Base-by-base conservation (phyloP, 2,329 filamentous ascomycete species). In the Cladophialophora immunda region DNA sequence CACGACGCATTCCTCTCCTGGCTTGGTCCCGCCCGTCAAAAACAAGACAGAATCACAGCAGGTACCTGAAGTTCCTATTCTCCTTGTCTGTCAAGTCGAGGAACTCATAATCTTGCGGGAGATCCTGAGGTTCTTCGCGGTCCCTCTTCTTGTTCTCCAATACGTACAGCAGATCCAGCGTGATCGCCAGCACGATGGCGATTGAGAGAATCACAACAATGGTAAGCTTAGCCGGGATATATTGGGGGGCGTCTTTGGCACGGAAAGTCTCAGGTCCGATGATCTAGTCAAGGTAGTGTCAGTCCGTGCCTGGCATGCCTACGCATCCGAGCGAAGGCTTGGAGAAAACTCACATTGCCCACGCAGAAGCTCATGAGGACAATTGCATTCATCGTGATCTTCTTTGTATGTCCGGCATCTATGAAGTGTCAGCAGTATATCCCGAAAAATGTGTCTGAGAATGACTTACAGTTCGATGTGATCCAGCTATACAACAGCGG, bases 401-500 rank as follows among this genome's bases (percentile, higher is more conserved):
- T 84, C 75, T 84, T 85, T 1, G 81, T 81, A 63, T 84, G 81
- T 0, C 82, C 82, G 8, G 80, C 81, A 3, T 81, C 62, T 65
- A 45, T 13, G 2, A 29, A 8, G 4, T 8, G 32, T 36, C 22
- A 41, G 17, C 34, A 41, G n/a, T 6, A 22, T 29, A 25, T 25
- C 45, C 22, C 3, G 11, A 19, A 50, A 25, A 5, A 27, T 3
- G 45, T 7, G 13, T 15, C 4, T 50, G 6, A 50, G 9, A 15
- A 15, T 5, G 8, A 60, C 62, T 65, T 59, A 65, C 62, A 76
- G 65, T 85, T 85, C 17, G 75, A 79, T 32, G 81, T 78, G 13
- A 82, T 81, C 80, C 79, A 82, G 22, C 79, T 78, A 36, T 81
- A 80, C 19, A 82, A 69, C 27, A 83, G 73, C 11, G 81, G 81